These are phyloP conservation scores for Pseudocercospora macadamiae DNA, from an alignment of 2,329 filamentous ascomycete species.

Conservation along the genomic window DNA sequence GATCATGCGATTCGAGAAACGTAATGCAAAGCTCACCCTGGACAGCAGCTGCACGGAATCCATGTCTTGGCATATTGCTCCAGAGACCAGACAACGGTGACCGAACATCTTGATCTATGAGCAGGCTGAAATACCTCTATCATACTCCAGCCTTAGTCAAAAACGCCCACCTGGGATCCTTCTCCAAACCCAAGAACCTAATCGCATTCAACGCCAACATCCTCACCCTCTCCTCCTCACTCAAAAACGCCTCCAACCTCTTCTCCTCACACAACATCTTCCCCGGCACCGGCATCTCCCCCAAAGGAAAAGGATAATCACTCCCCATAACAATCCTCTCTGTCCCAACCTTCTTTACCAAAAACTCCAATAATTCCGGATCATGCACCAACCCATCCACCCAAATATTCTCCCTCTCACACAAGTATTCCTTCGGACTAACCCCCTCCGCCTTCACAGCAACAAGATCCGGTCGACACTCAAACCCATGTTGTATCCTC, in stretches of 20 bases:
- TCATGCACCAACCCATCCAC: constrained; percentile 19
- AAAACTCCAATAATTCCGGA: constrained; percentile 17
- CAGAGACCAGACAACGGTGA: too few species aligned
- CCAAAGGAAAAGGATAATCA: constrained; percentile 19
- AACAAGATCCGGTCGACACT: constrained; percentile 16
- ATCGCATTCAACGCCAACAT: constrained; percentile 17
- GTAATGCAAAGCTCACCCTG: too few species aligned
- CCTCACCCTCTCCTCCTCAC: constrained; percentile 6
- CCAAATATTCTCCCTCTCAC: constrained; percentile 16
- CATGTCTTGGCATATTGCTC: too few species aligned
- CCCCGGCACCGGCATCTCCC: constrained; percentile 13
- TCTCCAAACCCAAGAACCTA: constrained; percentile 10
- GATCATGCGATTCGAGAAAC: too few species aligned
- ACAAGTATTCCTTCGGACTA: constrained; percentile 11
- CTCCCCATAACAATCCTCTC: constrained; percentile 20
- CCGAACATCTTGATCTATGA: background rate
- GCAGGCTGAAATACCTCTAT: background rate
- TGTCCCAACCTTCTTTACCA: constrained; percentile 19
- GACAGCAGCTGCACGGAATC: too few species aligned
- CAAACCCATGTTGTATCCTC: constrained; percentile 19
- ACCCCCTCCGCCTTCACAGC: constrained; percentile 11
- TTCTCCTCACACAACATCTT: constrained; percentile 16
- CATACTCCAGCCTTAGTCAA: background rate
- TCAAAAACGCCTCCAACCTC: constrained; percentile 10
- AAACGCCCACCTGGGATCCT: constrained; percentile 11